Evolutionary conservation across 805 yeast genomes (phyloP), one percentile per base, ranked within the genome.

Genomic region (Grigorovia transvaalensis): DNA sequence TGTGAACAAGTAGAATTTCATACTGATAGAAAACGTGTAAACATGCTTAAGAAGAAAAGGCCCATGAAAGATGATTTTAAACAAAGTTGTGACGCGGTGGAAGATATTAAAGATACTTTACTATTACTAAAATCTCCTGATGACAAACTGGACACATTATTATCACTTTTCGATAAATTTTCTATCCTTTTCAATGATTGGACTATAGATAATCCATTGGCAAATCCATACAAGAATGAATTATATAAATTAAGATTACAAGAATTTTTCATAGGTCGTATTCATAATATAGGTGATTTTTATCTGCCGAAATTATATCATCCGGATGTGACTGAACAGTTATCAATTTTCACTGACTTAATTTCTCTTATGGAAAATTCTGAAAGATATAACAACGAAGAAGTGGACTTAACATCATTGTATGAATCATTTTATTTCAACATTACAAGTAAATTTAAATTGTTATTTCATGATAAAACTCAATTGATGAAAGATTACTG

Each of bases 201-300:
- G 41, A 41, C 62, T 9, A 49, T 56, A 9, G 66, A 62, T 46
- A 61, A 61, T 53, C 68, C 70, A 2, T 47, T 65, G 47, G 54
- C 58, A 13, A 54, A 62, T 48, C 68, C 69, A 9, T 65, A 54
- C 45, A 57, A 52, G 8, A 63, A 62, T 42, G 66, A 62, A 29
- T 47, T 57, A 4, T 63, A 60, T 46, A 63, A 53, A 51, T 35
- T 65, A 30, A 61, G 70, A 48, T 53, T 58, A 23, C 59, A 59
- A 43, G 70, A 66, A 45, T 66, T 66, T 46, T 62, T 65, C 44
- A 51, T 66, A n/a, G 67, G 65, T 3, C 57, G 68, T 49, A 58
- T 66, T 1, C 62, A 64, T 1, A 55, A 60, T 12, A 56, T 65
- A 29, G 70, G 70, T 35, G 70, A 66, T 52, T 66, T 66, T 46